phyloP scores from a whole-genome alignment of 352 stramenopile species.

The Nannochloropsis limnetica region DNA sequence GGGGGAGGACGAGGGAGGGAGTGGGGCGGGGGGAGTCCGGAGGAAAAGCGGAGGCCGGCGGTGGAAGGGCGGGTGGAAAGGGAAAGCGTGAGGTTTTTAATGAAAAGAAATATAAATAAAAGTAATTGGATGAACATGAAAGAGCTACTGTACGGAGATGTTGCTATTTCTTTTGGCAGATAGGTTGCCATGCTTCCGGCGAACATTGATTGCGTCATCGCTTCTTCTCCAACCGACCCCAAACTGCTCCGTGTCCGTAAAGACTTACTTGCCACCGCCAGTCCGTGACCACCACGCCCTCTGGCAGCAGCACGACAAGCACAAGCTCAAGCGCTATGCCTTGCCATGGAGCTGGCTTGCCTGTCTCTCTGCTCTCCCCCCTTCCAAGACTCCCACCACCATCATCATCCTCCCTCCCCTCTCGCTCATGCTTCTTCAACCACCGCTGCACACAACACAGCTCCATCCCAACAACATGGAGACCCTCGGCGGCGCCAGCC shows the following conservation, averaged over 20 bases:
- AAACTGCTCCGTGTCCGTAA: too few species aligned
- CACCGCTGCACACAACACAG: not conserved
- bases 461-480: not conserved
- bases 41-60: not conserved
- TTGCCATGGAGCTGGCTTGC: too few species aligned
- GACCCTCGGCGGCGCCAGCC: not conserved
- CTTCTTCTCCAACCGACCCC: too few species aligned
- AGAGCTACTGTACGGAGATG: not conserved
- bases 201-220: too few species aligned
- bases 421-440: not conserved
- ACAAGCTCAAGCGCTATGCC: too few species aligned
- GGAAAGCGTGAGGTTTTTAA: not conserved
- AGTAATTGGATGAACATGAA: not conserved
- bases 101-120: slow-evolving; percentile 4
- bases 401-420: not conserved
- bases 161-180: not conserved
- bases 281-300: too few species aligned
- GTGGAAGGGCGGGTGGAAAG: slow-evolving; percentile 20
- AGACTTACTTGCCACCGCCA: too few species aligned
- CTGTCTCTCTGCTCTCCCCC: too few species aligned
- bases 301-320: too few species aligned
- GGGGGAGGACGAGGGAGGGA: not conserved
- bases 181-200: too few species aligned
- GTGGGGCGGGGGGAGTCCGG: not conserved
- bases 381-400: not conserved